Base-by-base conservation (phyloP, 352 stramenopile species). In the Thalassiosira livingstoniorum region DNA sequence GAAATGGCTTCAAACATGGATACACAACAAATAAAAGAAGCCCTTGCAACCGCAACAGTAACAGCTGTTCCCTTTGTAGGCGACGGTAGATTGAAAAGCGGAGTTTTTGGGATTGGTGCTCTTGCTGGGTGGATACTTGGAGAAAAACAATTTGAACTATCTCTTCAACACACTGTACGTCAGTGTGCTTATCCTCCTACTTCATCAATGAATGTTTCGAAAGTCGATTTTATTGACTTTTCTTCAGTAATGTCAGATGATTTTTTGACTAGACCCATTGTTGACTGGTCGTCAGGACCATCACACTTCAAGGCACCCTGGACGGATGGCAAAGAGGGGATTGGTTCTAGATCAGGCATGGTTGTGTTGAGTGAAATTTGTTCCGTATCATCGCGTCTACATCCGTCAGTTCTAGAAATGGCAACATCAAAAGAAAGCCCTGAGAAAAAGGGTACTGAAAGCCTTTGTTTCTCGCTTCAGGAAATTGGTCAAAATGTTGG, bases 31-130 rank as follows among this genome's bases (percentile, higher is more conserved):
- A 32, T 67, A 34, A 72, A 51, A 61, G 57, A 74, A 23, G 60
- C 47, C 4, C 32, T 86, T 13, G 58, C 78, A 13, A 69, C 78
- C 34, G 71, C 72, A 43, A 81, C 78, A 5, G 58, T 80, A 18
- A 51, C 34, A 27, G 47, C 71, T 60, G 65, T 68, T 21, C 66
- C 78, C n/a, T 86, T 86, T 70, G 71, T 81, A 42, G 78, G 71
- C 35, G 71, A 78, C 74, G 78, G 71, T 34, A 78, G 64, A 75
- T 71, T 53, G 32, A 80, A 68, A 2, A 78, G 58, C 45, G 78
- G 71, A 43, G 27, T 34, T 39, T 77, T 81, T 53, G 51, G 71
- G 53, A 73, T 77, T 69, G 78, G 78, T 13, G 39, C 64, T 27
- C 45, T 86, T 42, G n/a, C 81, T 31, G 78, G 74, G 45, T 86